These are phyloP conservation scores for Phyllosticta capitalensis DNA, from an alignment of 2,329 filamentous ascomycete species.

Conservation along the genomic window DNA sequence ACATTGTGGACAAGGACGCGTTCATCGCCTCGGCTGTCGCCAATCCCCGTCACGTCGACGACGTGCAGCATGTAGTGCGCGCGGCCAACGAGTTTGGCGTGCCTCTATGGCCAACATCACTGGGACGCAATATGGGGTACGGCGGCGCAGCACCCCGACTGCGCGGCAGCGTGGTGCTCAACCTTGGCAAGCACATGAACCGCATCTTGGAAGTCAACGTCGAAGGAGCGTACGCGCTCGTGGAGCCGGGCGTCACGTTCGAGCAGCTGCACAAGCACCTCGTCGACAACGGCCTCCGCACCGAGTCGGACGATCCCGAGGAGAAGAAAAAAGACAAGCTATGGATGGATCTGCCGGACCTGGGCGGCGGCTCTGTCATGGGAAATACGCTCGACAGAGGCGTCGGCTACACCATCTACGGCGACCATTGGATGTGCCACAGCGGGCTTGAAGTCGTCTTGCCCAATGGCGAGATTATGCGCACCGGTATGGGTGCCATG, in stretches of 20 bases:
- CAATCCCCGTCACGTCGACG: conserved; percentile 34
- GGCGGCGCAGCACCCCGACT: conserved; percentile 41
- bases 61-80: conserved; percentile 23
- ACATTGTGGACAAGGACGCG: conserved; percentile 34
- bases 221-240: conserved; percentile 31
- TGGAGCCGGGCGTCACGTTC: conserved; percentile 42
- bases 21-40: conserved; percentile 36
- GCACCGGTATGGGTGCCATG: conserved; percentile 34
- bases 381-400: conserved; percentile 28
- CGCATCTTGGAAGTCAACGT: conserved; percentile 31
- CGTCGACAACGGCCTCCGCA: conserved; percentile 19
- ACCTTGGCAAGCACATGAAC: conserved; percentile 36
- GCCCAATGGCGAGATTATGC: conserved; percentile 28
- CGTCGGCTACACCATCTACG: conserved; percentile 26
- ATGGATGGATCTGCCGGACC: conserved; percentile 34
- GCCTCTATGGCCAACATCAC: conserved; percentile 25
- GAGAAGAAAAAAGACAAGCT: conserved; percentile 17
- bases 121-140: conserved; percentile 41
- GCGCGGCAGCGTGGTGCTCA: conserved; percentile 36
- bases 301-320: background rate
- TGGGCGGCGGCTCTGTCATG: conserved; percentile 26
- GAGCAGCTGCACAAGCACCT: conserved; percentile 36
- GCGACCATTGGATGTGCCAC: conserved; percentile 37
- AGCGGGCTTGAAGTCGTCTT: conserved; percentile 37
- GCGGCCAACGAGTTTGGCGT: conserved; percentile 27